phyloP scores from a whole-genome alignment of 768 basidiomycete species.

The Brasilioporus rufonigricans region DNA sequence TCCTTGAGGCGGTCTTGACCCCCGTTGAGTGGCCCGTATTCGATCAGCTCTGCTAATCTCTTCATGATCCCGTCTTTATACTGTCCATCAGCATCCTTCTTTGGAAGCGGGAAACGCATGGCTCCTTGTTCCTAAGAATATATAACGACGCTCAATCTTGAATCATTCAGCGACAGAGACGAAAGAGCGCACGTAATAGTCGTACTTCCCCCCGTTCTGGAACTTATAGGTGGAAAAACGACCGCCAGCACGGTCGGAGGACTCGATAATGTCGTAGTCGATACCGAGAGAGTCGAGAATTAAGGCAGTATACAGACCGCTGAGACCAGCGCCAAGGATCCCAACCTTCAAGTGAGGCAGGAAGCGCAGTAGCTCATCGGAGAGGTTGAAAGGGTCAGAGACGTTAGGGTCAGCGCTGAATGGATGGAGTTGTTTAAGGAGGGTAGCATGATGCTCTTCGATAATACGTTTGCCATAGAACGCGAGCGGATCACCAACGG shows the following conservation, averaged over 20 bases:
- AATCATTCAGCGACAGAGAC: no score
- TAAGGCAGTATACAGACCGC: conserved; percentile 33
- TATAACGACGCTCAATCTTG: no score
- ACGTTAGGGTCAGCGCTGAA: not conserved
- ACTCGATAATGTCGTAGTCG: conserved; percentile 45
- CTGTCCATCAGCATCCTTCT: conserved; percentile 12
- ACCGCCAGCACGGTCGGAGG: conserved; percentile 39
- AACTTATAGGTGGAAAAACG: no score
- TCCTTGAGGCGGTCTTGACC: conserved; percentile 9
- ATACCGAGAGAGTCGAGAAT: not conserved
- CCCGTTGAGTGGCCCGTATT: conserved; percentile 14
- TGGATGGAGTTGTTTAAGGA: not conserved
- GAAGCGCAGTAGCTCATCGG: not conserved
- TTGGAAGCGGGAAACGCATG: not conserved
- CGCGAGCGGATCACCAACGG: conserved; percentile 16
- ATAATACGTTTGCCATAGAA: conserved; percentile 15
- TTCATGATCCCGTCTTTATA: conserved; percentile 29
- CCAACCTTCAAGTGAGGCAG: conserved; percentile 14
- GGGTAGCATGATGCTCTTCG: conserved; percentile 9
- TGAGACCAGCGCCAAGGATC: conserved; percentile 20
- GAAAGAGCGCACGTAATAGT: no score
- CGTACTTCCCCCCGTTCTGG: no score
- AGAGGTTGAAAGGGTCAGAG: not conserved
- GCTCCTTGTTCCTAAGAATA: not conserved
- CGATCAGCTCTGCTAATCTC: conserved; percentile 30